Evolutionary conservation across 78 protist species (phyloP).

Genomic region (Planoprotostelium fungivorum): DNA sequence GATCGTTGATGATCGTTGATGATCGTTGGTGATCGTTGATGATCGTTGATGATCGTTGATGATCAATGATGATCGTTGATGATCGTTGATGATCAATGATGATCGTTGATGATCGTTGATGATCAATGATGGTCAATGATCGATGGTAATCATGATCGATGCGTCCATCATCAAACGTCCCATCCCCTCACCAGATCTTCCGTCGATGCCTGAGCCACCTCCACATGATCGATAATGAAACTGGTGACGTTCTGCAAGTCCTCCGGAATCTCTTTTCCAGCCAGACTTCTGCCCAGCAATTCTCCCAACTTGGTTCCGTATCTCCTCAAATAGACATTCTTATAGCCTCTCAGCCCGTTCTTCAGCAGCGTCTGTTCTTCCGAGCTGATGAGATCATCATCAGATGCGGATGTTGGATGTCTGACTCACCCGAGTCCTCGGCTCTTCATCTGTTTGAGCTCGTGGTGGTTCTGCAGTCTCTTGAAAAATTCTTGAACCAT

Average conservation of each 20-base stretch:
- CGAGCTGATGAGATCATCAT: neutral
- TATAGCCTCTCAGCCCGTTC: neutral
- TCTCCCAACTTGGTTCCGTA: neutral
- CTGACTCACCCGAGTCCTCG: neutral
- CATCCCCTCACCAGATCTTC: neutral
- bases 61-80: too few relatives aligned
- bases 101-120: too few relatives aligned
- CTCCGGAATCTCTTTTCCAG: neutral
- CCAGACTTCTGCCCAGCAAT: neutral
- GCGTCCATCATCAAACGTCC: too few relatives aligned
- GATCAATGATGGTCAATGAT: too few relatives aligned
- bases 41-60: too few relatives aligned
- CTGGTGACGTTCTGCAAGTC: neutral
- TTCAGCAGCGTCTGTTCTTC: neutral
- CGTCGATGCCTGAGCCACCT: neutral
- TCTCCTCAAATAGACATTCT: neutral
- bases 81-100: too few relatives aligned
- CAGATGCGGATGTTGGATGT: neutral
- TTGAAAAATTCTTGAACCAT: conserved; percentile 29
- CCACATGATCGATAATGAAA: neutral
- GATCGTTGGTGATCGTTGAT: too few relatives aligned
- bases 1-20: too few relatives aligned
- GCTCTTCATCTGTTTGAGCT: conserved; percentile 17
- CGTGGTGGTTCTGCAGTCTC: conserved; percentile 35
- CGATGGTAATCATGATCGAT: too few relatives aligned